Evolutionary conservation across 805 yeast genomes (phyloP).

Genomic region (Babjeviella inositovora): DNA sequence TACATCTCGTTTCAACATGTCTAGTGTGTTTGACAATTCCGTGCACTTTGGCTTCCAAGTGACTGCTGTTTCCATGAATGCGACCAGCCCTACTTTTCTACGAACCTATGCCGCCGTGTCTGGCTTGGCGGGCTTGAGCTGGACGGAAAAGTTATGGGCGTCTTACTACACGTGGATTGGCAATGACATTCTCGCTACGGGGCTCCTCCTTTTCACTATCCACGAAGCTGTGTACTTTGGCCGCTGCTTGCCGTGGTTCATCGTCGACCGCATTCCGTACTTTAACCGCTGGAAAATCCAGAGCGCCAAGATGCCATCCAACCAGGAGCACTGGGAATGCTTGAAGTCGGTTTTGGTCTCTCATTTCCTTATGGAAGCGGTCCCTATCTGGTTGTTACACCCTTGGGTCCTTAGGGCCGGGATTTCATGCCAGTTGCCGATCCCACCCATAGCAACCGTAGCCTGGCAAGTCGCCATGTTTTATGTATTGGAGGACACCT

Average conservation of each 20-base stretch:
- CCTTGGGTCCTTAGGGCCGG: slow-evolving; percentile 77
- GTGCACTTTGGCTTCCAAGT: too few relatives aligned
- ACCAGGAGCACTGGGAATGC: slow-evolving; percentile 87
- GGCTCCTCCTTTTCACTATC: slow-evolving; percentile 60
- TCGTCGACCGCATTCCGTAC: slow-evolving; percentile 73
- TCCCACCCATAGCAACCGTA: slow-evolving; percentile 53
- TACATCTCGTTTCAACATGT: too few relatives aligned
- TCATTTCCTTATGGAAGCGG: slow-evolving; percentile 85
- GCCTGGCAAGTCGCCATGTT: slow-evolving; percentile 54
- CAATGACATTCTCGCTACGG: slow-evolving; percentile 88
- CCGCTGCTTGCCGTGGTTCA: slow-evolving; percentile 84
- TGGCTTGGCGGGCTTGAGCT: slow-evolving; percentile 19
- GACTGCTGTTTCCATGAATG: too few relatives aligned
- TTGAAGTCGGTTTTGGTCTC: slow-evolving; percentile 69
- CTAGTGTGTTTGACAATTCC: too few relatives aligned
- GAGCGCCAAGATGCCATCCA: slow-evolving; percentile 65
- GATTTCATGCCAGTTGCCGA: slow-evolving; percentile 66
- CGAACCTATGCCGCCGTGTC: too few relatives aligned
- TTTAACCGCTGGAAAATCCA: slow-evolving; percentile 84
- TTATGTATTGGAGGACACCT: slow-evolving; percentile 79
- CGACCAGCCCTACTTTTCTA: too few relatives aligned
- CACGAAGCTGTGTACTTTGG: slow-evolving; percentile 90
- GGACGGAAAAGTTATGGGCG: slow-evolving; percentile 72
- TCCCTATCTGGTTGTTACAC: slow-evolving; percentile 96
- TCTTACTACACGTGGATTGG: slow-evolving; percentile 72